Evolutionary conservation across 805 yeast genomes (phyloP), one percentile per base, ranked within the genome.

Genomic region (Monosporozyma solicola): DNA sequence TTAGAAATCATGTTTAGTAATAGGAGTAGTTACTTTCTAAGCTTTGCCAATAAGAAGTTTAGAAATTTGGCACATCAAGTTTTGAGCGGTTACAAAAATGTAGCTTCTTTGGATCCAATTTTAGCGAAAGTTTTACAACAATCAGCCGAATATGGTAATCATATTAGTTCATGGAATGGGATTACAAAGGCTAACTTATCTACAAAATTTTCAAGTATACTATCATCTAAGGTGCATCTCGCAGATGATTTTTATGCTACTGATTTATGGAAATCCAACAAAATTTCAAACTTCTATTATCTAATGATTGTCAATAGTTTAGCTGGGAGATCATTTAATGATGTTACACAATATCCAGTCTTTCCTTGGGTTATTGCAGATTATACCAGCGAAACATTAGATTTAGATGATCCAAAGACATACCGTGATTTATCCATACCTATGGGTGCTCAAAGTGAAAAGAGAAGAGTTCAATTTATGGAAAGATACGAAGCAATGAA

Each of bases 281-380:
- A 84, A 57, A 77, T 90, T 62, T 86, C 95, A 0, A 89, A 89
- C 62, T 90, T 89, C 59, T 85, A 83, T 62, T 89, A 89, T 61
- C 70, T 89, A 60, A 85, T 88, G 80, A 76, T 86, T 16, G 71
- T 89, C 27, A 89, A 89, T 61, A 87, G 94, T 0, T 66, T 89
- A 53, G 95, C 96, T 0, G 97, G 97, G 0, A 71, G 97, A 57
- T 87, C 96, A 0, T 87, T 84, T 68, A 90, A 89, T 66, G 96
- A 89, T 64, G 67, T 89, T 51, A 89, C 96, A 0, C 97, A 89
- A 57, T 89, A 89, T 62, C 96, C 96, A 0, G 85, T 90, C 0
- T 90, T 89, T 59, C 97, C 97, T 0, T 89, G 95, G 95, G 88
- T 89, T 0, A 77, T 89, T 55, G 83, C 94, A 0, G 96, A 89